These are phyloP conservation scores for Lodderomyces orthopsilosis DNA, from an alignment of 1,139 yeast species.

Conservation along the genomic window DNA sequence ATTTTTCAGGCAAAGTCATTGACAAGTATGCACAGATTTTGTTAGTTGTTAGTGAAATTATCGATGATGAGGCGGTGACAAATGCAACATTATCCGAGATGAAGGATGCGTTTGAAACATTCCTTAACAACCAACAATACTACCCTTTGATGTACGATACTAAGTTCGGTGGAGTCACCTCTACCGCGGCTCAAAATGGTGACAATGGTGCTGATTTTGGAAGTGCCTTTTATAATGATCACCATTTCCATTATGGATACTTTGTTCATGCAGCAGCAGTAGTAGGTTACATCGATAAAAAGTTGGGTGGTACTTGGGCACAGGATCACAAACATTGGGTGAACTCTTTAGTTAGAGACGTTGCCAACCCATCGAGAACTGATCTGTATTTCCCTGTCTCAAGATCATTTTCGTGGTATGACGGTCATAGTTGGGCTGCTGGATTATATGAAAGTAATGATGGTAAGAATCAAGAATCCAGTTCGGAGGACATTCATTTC, in stretches of 20 bases:
- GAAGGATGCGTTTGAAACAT: constrained; percentile 52
- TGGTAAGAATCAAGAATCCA: constrained; percentile 78
- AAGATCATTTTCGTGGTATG: constrained; percentile 76
- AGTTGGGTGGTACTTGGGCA: constrained; percentile 55
- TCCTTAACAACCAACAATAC: constrained; percentile 49
- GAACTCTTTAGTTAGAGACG: constrained; percentile 53
- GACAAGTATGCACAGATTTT: constrained; percentile 75
- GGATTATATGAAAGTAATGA: constrained; percentile 70
- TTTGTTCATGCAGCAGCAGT: constrained; percentile 76
- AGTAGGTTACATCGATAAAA: constrained; percentile 61
- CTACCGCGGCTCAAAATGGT: constrained; percentile 53
- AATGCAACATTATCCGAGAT: constrained; percentile 44
- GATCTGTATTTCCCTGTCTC: constrained; percentile 73
- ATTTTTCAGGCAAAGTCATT: constrained; percentile 66
- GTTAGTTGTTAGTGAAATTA: constrained; percentile 58
- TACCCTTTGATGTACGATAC: constrained; percentile 71
- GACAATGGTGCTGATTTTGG: constrained; percentile 52
- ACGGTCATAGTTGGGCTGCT: constrained; percentile 85
- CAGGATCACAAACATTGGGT: constrained; percentile 46
- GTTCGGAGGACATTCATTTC: constrained; percentile 79
- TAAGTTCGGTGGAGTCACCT: constrained; percentile 64
- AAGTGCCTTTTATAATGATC: constrained; percentile 70
- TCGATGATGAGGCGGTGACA: constrained; percentile 53
- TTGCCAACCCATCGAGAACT: constrained; percentile 63
- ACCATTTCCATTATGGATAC: constrained; percentile 81